Conservation (phyloP, 2,329 filamentous ascomycete species). For the Paramyrothecium roridum region DNA sequence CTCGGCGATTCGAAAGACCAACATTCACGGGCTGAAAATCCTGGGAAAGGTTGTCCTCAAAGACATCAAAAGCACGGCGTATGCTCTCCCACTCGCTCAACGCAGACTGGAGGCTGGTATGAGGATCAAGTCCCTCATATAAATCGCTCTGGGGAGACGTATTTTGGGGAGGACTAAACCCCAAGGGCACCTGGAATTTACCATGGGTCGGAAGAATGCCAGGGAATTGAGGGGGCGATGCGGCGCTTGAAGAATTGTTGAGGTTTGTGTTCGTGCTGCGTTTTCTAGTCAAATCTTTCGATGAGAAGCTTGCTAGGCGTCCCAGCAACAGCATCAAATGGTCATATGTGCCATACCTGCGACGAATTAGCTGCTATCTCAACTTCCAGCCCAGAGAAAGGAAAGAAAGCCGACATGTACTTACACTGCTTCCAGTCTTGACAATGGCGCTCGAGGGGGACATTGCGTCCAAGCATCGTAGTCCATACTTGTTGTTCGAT, state of each 20-base stretch:
- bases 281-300: constrained; percentile 76
- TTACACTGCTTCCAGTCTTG: constrained; percentile 69
- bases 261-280: constrained; percentile 49
- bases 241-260: constrained; percentile 21
- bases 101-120: constrained; percentile 65
- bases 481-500: constrained; percentile 59
- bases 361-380: constrained; percentile 17
- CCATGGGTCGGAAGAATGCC: constrained; percentile 54
- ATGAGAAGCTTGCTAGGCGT: constrained; percentile 74
- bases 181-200: constrained; percentile 47
- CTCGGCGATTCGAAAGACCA: constrained; percentile 60
- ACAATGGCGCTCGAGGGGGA: constrained; percentile 78
- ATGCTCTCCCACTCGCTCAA: constrained; percentile 77
- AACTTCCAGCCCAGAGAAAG: too few relatives aligned
- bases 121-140: constrained; percentile 55
- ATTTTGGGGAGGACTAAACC: constrained; percentile 49
- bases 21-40: constrained; percentile 73
- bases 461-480: constrained; percentile 83
- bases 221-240: constrained; percentile 43
- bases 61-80: constrained; percentile 63
- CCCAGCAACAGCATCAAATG: constrained; percentile 80
- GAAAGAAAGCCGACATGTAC: constrained; percentile 17
- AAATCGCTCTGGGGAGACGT: constrained; percentile 39
- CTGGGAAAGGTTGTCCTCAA: constrained; percentile 64
- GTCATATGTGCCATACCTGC: constrained; percentile 82